phyloP scores from a whole-genome alignment of 306 rosid species.

The Lablab purpureus region DNA sequence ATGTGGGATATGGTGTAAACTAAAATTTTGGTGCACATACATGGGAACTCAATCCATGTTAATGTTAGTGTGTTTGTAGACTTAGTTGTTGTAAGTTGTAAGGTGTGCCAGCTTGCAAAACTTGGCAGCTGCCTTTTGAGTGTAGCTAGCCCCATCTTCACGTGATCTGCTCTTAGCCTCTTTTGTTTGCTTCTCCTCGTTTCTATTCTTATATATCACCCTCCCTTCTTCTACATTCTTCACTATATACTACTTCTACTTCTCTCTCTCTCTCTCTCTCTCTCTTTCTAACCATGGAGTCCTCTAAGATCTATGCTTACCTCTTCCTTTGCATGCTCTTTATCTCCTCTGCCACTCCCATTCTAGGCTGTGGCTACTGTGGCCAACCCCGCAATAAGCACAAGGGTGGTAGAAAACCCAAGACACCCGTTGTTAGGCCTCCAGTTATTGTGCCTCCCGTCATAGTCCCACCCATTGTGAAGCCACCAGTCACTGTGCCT shows the following conservation, averaged over 20 bases:
- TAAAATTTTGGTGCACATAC: no score
- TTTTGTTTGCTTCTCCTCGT: constrained; percentile 60
- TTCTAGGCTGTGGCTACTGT: constrained; percentile 72
- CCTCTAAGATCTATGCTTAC: constrained; percentile 63
- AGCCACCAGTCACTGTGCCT: constrained; percentile 48
- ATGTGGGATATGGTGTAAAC: neutral
- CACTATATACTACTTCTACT: neutral
- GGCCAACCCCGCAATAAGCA: constrained; percentile 59
- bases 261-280: constrained; percentile 19
- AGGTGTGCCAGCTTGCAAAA: constrained; percentile 67
- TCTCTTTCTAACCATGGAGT: constrained; percentile 59
- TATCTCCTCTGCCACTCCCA: constrained; percentile 74
- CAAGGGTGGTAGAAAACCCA: constrained; percentile 51
- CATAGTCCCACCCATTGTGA: constrained; percentile 26
- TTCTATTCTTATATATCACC: constrained; percentile 48
- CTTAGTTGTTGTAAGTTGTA: neutral
- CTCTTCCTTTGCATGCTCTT: constrained; percentile 81
- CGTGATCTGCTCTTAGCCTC: constrained; percentile 60
- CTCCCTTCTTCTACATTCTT: neutral
- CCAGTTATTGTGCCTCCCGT: constrained; percentile 46
- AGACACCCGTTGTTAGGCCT: constrained; percentile 35
- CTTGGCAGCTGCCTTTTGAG: constrained; percentile 59
- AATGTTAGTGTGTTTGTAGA: no score
- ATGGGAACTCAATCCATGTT: no score
- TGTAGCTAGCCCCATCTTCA: constrained; percentile 71